Conservation (phyloP, 345 rosid species). For the Hibiscus syriacus region DNA sequence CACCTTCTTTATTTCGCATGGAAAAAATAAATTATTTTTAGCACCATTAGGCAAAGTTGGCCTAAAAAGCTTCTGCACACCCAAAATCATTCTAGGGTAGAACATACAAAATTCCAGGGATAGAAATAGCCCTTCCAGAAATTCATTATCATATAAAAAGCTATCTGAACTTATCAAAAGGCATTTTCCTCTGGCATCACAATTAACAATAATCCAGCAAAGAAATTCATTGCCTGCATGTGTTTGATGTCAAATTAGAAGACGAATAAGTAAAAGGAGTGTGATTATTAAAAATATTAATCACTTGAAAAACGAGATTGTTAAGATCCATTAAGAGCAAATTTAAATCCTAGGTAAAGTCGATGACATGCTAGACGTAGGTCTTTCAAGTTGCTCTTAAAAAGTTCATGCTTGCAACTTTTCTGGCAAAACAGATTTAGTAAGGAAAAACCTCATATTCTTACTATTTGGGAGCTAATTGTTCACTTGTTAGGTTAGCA, state of each 20-base stretch:
- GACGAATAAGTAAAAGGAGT: neutral
- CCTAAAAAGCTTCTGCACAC: neutral
- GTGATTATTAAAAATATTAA: neutral
- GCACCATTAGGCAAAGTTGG: no score
- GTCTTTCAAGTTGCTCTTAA: neutral
- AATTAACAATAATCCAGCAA: neutral
- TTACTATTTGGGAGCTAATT: neutral
- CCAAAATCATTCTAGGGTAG: neutral
- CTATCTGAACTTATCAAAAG: neutral
- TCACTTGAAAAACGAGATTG: neutral
- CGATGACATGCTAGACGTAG: neutral
- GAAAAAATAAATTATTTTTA: no score
- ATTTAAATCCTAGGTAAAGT: neutral
- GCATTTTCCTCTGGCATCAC: neutral
- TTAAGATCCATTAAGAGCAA: neutral
- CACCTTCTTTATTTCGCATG: no score
- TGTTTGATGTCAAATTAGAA: neutral
- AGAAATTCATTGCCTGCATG: neutral
- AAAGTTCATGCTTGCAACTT: neutral
- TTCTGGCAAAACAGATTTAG: neutral
- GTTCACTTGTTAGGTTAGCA: neutral
- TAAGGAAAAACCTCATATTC: neutral
- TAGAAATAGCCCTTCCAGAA: neutral
- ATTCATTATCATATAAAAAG: neutral
- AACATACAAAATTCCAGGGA: neutral